Evolutionary conservation across 2,329 filamentous ascomycete genomes (phyloP).

Genomic region (Calycina herbarum): DNA sequence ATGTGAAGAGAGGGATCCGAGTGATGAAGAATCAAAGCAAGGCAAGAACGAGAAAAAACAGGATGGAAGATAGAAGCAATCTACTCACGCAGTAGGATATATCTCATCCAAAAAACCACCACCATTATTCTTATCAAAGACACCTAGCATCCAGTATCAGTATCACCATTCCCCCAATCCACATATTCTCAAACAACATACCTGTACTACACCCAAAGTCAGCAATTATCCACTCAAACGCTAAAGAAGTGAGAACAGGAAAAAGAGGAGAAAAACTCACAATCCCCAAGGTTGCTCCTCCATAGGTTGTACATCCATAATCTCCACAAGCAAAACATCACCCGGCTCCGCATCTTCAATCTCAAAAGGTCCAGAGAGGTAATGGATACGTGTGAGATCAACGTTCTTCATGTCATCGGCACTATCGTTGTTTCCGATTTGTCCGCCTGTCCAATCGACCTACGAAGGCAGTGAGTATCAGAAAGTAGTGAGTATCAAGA

Average conservation of each 20-base stretch:
- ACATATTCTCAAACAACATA: too few species aligned
- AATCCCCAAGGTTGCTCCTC: slow-evolving; percentile 89
- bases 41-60: too few species aligned
- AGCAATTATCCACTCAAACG: neutral
- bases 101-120: slow-evolving; percentile 87
- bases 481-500: too few species aligned
- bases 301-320: slow-evolving; percentile 89
- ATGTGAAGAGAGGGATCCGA: neutral
- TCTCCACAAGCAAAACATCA: slow-evolving; percentile 77
- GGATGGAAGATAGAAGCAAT: neutral
- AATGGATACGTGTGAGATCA: slow-evolving; percentile 82
- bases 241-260: neutral
- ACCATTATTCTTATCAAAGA: slow-evolving; percentile 76
- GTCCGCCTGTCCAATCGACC: slow-evolving; percentile 63
- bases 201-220: neutral
- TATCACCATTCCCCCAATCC: neutral
- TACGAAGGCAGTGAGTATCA: slow-evolving; percentile 9
- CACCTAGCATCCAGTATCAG: slow-evolving; percentile 19
- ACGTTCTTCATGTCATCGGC: slow-evolving; percentile 87
- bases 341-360: slow-evolving; percentile 82
- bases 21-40: neutral
- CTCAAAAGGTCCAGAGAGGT: slow-evolving; percentile 86
- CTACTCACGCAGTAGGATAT: slow-evolving; percentile 73
- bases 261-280: slow-evolving; percentile 57
- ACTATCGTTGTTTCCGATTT: slow-evolving; percentile 84